Base-by-base conservation (phyloP, 2,329 filamentous ascomycete genomes). In the Chrysoporthe cubensis region DNA sequence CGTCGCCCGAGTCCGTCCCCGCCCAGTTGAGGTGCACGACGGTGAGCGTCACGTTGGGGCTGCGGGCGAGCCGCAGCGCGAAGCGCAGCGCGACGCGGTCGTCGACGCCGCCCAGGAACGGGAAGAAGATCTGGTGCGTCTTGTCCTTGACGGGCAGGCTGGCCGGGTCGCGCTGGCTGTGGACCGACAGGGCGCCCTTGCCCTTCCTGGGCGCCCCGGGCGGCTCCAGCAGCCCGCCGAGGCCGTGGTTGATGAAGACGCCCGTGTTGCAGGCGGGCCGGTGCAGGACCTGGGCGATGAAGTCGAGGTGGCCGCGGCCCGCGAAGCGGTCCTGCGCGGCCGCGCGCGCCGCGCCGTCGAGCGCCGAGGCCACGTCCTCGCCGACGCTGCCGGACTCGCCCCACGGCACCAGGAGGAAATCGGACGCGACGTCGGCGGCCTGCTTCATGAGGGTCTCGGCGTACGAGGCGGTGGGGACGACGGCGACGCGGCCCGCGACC, bases 331-430 rank as follows among this genome's bases (percentile, higher is more conserved):
- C 89, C 82, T 83, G 81, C 1, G 80, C 76, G 5, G 84, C 81
- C 4, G 82, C 78, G 46, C 26, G 77, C 74, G 57, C 80, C 76
- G 4, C 78, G 75, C 5, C 37, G 37, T 40, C 37, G 37, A 40
- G 37, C 46, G 78, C 76, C 56, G 77, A 80, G 21, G 62, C 34
- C 71, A 81, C 82, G 52, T 89, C 86, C 70, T 97, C 94, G 9
- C 85, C 86, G 72, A 95, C 85, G 69, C 87, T 88, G 14, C 93
- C 93, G 0, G 89, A 90, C 73, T 96, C 92, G 73, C 91, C 95
- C 95, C 96, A 98, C 0, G 95, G 95, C 6, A 98, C 86, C 3
- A 98, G 83, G 6, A 97, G 84, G 37, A 95, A 86, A 73, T 95
- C 91, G 0, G 91, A 89, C 1, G 81, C 82, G 16, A 92, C 86